Conservation (phyloP, 1,139 yeast species). For the Saccharomyces hybrid region DNA sequence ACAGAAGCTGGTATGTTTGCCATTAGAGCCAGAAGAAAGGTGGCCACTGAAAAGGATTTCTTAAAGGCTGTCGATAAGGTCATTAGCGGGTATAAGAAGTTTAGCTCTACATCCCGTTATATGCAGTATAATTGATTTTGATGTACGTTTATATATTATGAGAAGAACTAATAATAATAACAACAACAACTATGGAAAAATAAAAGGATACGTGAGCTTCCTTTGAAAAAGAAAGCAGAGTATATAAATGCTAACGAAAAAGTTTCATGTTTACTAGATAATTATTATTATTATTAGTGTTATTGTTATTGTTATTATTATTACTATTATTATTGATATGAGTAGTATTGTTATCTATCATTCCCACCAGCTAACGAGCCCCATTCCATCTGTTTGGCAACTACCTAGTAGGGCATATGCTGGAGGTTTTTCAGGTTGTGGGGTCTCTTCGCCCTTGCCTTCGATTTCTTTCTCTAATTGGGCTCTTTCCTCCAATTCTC, state of each 20-base stretch:
- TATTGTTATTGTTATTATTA: neutral
- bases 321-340: neutral
- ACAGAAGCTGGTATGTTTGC: constrained; percentile 99
- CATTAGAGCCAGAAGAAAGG: constrained; percentile 94
- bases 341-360: constrained; percentile 16
- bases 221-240: neutral
- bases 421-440: constrained; percentile 41
- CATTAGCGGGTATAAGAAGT: constrained; percentile 95
- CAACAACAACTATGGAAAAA: neutral
- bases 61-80: constrained; percentile 96
- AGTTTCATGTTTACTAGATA: neutral
- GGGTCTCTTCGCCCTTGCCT: constrained; percentile 21
- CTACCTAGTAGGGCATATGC: constrained; percentile 84
- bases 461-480: constrained; percentile 22
- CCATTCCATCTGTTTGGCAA: constrained; percentile 94
- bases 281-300: neutral
- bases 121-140: constrained; percentile 77
- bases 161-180: neutral
- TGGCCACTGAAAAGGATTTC: constrained; percentile 95
- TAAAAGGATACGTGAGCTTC: neutral
- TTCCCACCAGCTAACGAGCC: constrained; percentile 95
- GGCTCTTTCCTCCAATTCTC: constrained; percentile 35
- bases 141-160: neutral
- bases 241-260: neutral
- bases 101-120: constrained; percentile 92